Percentiles rank a stretch among this genome's conserved stretches.
phyloP scores from a whole-genome alignment of 148 eudicot species.

The Chenopodium quinoa region DNA sequence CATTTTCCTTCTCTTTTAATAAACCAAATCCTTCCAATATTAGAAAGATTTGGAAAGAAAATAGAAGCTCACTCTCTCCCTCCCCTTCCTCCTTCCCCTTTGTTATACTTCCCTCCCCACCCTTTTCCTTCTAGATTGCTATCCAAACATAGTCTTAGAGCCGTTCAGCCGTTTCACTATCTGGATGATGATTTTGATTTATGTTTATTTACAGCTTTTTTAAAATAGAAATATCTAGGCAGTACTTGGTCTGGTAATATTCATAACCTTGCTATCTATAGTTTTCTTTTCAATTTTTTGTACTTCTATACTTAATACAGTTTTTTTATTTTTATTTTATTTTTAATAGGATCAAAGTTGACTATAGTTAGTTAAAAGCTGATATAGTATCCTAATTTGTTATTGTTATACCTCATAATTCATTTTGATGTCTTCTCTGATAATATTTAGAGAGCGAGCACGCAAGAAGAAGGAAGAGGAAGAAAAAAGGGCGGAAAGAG shows the following conservation, averaged over 20 bases:
- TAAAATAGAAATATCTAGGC: neutral
- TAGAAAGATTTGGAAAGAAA: too few species aligned
- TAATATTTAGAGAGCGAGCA: conserved; percentile 69
- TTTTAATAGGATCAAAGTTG: neutral
- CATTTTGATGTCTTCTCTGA: conserved; percentile 2
- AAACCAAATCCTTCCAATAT: too few species aligned
- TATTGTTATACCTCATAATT: neutral
- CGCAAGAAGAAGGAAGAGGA: conserved; percentile 99
- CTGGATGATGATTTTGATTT: neutral
- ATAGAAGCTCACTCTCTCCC: too few species aligned
- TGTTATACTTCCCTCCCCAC: too few species aligned
- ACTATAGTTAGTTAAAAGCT: neutral
- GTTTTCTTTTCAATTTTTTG: neutral
- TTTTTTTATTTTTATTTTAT: too few species aligned
- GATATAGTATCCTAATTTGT: neutral
- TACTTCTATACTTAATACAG: neutral
- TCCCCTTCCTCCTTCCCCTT: too few species aligned
- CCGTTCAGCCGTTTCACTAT: neutral
- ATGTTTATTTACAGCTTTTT: neutral
- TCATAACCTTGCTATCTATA: neutral
- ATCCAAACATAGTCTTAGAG: neutral
- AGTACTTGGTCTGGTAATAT: neutral
- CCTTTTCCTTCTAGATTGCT: neutral
- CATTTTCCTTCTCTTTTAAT: too few species aligned
- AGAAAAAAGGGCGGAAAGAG: conserved; percentile 84